Evolutionary conservation across 139 green algal species (phyloP), one percentile per base, ranked within the genome.

Genomic region (Yamagishiella unicocca): DNA sequence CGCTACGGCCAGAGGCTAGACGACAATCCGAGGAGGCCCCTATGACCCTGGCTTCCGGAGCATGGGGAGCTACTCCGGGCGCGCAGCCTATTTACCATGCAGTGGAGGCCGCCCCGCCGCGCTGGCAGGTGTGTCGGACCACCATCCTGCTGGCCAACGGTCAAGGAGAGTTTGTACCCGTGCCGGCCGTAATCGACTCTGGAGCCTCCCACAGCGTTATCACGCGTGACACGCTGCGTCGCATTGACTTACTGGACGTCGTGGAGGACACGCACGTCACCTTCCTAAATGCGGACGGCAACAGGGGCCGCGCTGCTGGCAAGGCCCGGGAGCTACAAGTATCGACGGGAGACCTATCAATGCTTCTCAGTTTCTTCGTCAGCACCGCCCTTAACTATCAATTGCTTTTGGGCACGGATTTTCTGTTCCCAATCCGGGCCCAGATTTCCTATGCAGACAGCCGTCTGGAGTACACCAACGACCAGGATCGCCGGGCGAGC

Each of bases 231-330:
- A 80, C 72, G 2, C 29, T 80, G 29, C 43, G 72, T 1, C 27
- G n/a, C 2, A 29, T 80, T 43, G 72, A 42, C 29, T n/a, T 80
- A 24, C 8, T 80, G 29, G 3, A 62, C 8, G 2, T 12, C 1
- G 7, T 80, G 43, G 72, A 80, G 43, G 43, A 64, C 29, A 64
- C 72, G 4, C 9, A 31, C 1, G 72, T 80, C 6, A 42, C 72
- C 1, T 80, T 80, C 29, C 43, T 80, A 1, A 80, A 80, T 21
- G 72, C 72, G 9, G 72, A 64, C 43, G 72, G 72, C 29, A 80
- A 68, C 17, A 45, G 22, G 50, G 50, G 31, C 0, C 31, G 33
- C 0, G 74, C 74, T 0, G 50, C 74, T 4, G 74, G 74, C 0
- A 19, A 6, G 5, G 50, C 67, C 6, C 29, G 31, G 1, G 74